Evolutionary conservation across 495 filamentous ascomycete genomes (phyloP).

Genomic region (Echria macrotheca): DNA sequence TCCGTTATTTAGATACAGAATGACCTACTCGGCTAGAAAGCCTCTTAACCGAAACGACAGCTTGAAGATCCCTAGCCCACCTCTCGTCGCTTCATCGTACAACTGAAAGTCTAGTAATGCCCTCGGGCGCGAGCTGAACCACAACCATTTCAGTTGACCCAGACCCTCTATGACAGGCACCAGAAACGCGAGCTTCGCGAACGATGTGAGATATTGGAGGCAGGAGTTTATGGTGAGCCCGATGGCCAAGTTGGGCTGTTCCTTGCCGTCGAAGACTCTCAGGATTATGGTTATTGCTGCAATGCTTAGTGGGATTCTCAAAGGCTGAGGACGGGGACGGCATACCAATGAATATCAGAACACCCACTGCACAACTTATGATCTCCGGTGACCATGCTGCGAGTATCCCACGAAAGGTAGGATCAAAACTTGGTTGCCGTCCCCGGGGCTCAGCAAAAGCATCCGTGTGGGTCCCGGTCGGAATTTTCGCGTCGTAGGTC

Average conservation of each 20-base stretch:
- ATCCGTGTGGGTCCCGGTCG: too few species aligned
- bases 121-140: background rate
- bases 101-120: constrained; percentile 1
- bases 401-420: too few species aligned
- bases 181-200: constrained; percentile 4
- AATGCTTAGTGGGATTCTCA: too few species aligned
- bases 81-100: background rate
- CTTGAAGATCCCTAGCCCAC: background rate
- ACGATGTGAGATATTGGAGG: constrained; percentile 3
- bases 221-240: constrained; percentile 5
- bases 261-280: background rate
- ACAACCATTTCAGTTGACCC: constrained; percentile 4
- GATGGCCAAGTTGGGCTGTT: background rate
- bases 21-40: too few species aligned
- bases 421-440: too few species aligned
- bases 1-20: too few species aligned
- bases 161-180: constrained; percentile 1
- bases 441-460: too few species aligned
- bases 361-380: background rate
- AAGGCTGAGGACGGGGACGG: too few species aligned
- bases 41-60: background rate
- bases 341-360: background rate
- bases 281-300: constrained; percentile 1
- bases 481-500: too few species aligned
- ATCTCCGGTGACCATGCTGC: background rate